Base-by-base conservation (phyloP, 2,329 filamentous ascomycete species). In the Pestalotiopsis sp. region DNA sequence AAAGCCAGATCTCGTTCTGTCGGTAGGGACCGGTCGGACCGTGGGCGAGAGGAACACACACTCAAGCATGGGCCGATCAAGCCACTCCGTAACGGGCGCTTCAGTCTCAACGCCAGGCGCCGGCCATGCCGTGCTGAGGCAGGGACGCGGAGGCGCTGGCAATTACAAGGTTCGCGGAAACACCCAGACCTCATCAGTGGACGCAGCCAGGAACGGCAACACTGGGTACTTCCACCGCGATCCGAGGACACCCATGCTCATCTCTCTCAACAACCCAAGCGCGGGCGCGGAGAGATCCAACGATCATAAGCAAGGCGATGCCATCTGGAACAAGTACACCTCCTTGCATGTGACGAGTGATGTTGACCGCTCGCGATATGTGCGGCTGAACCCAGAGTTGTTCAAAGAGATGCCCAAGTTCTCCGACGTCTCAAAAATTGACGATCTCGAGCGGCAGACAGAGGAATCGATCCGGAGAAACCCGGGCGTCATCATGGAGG, bases 301-400 rank as follows among this genome's bases (percentile, higher is more conserved):
- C 62, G 72, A 77, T 58, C 72, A 73, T 65, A 72, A 72, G 12
- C 66, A 73, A 31, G 73, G 72, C 61, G 76, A 78, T 20, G 67
- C 62, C 23, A 68, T 66, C 0, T 78, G 76, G 77, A 69, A 71
- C 52, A 73, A 69, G 27, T 78, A 77, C 66, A 68, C 76, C 67
- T 69, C 71, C 1, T 68, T 68, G 11, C 68, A 70, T 1, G 66
- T 70, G 13, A 66, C 71, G 11, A 70, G 70, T n/a, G 68, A 68
- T n/a, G 68, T 68, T 4, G 38, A 66, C 23, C 72, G 72, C 25
- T 70, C 65, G 17, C 72, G 75, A 4, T 77, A 78, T 60, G 70
- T 75, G 70, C 76, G 77, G 13, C 71, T 78, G 13, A 74, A 73
- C n/a, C 77, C 76, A 5, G 77, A 78, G 65, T 66, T 78, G 25